Conservation (phyloP, 2,329 filamentous ascomycete genomes). For the Fusarium floridanum region DNA sequence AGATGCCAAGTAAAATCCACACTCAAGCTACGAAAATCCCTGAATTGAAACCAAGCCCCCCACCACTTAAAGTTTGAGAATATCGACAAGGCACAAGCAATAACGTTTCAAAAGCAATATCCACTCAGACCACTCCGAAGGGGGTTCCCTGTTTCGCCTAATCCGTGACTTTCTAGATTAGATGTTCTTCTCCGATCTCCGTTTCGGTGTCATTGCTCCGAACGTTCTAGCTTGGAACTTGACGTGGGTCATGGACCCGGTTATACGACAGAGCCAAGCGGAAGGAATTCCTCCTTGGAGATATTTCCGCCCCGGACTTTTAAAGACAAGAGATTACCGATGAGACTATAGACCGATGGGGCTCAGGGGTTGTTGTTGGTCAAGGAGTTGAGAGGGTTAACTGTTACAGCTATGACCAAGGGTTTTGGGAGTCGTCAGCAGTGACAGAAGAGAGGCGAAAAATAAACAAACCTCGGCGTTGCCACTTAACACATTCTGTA, state of each 20-base stretch:
- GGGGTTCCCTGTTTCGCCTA: not conserved
- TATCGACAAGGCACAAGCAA: not conserved
- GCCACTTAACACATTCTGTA: not conserved
- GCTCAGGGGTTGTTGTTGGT: not conserved
- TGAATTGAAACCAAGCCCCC: not conserved
- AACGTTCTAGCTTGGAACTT: not conserved
- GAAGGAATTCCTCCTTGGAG: not conserved
- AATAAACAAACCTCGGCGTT: not conserved
- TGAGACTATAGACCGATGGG: not conserved
- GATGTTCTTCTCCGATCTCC: not conserved
- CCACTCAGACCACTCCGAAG: not conserved
- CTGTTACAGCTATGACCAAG: not conserved
- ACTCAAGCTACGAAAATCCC: not conserved
- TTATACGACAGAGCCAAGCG: not conserved
- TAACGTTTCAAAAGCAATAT: not conserved
- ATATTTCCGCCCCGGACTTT: not conserved
- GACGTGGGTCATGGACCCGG: not conserved
- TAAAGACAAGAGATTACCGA: not conserved
- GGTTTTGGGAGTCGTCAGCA: not conserved
- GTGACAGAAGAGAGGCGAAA: not conserved
- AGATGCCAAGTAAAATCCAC: not conserved
- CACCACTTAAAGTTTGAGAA: not conserved
- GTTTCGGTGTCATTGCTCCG: not conserved
- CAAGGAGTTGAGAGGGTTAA: not conserved
- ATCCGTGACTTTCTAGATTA: not conserved